Evolutionary conservation across 495 filamentous ascomycete species (phyloP).

Genomic region (Aspergillus coremiiformis): DNA sequence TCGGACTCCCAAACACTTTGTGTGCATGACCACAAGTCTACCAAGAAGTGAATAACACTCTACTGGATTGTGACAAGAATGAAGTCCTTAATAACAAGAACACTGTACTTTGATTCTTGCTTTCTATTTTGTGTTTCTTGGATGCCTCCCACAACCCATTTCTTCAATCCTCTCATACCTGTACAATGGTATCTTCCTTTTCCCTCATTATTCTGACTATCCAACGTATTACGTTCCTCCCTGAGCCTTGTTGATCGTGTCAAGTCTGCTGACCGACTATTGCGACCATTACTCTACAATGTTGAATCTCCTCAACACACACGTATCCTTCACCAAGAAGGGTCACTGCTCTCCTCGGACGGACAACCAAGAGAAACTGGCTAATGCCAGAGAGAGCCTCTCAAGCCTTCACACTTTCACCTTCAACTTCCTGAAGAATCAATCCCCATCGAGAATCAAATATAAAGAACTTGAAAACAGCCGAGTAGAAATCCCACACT

Average conservation of each 20-base stretch:
- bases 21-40: neutral
- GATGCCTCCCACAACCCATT: neutral
- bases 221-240: neutral
- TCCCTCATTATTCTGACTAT: neutral
- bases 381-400: neutral
- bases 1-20: neutral
- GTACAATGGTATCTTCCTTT: neutral
- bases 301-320: neutral
- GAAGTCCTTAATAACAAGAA: neutral
- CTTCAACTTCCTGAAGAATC: neutral
- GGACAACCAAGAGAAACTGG: neutral
- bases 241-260: neutral
- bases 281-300: neutral
- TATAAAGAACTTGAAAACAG: neutral
- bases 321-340: neutral
- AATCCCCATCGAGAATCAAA: neutral
- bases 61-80: neutral
- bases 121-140: neutral
- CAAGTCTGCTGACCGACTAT: neutral
- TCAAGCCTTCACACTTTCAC: neutral
- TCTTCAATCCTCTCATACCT: neutral
- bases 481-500: neutral
- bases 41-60: neutral
- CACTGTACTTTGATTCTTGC: neutral
- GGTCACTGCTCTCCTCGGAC: neutral